A percentile compares a stretch with the other conserved stretches of the same genome.
These are phyloP conservation scores for Leccinum cinnamomeum DNA, from an alignment of 1,284 basidiomycete species.

Conservation along the genomic window DNA sequence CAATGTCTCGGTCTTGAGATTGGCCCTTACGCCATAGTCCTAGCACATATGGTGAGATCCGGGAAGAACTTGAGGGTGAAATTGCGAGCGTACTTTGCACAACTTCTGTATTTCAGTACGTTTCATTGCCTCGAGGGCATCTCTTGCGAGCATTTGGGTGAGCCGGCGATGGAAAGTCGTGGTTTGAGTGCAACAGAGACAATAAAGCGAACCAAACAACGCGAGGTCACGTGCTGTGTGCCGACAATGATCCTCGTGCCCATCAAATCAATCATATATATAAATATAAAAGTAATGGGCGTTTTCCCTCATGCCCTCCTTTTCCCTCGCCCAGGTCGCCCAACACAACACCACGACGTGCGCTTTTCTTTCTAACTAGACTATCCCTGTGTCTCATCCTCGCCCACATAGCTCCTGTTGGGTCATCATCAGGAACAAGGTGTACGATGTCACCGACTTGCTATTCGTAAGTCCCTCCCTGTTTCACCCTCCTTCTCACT, in stretches of 20 bases:
- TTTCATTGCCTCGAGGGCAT: slow-evolving; percentile 61
- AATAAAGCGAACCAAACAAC: slow-evolving; percentile 49
- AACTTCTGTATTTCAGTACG: slow-evolving; percentile 69
- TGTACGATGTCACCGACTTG: slow-evolving; percentile 88
- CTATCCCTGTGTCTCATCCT: background rate
- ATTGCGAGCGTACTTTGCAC: slow-evolving; percentile 58
- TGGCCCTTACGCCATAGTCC: slow-evolving; percentile 77
- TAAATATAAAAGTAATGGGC: background rate
- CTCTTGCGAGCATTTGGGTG: slow-evolving; percentile 48
- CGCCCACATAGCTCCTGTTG: slow-evolving; percentile 66
- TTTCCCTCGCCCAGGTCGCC: slow-evolving; percentile 45
- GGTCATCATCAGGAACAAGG: slow-evolving; percentile 79
- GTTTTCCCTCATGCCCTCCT: slow-evolving; percentile 34
- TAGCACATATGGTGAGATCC: slow-evolving; percentile 36
- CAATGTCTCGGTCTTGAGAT: slow-evolving; percentile 73
- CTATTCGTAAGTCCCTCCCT: slow-evolving; percentile 48
- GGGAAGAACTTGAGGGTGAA: slow-evolving; percentile 12
- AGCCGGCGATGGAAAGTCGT: slow-evolving; percentile 28
- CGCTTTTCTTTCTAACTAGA: slow-evolving; percentile 8
- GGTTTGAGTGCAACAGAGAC: slow-evolving; percentile 44
- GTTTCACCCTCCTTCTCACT: background rate
- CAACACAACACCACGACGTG: slow-evolving; percentile 56
- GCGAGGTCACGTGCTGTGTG: slow-evolving; percentile 48
- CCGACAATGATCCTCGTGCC: background rate
- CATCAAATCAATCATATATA: background rate